Evolutionary conservation across 768 basidiomycete species (phyloP), one percentile per base, ranked within the genome.

Genomic region (Suillus variegatus): DNA sequence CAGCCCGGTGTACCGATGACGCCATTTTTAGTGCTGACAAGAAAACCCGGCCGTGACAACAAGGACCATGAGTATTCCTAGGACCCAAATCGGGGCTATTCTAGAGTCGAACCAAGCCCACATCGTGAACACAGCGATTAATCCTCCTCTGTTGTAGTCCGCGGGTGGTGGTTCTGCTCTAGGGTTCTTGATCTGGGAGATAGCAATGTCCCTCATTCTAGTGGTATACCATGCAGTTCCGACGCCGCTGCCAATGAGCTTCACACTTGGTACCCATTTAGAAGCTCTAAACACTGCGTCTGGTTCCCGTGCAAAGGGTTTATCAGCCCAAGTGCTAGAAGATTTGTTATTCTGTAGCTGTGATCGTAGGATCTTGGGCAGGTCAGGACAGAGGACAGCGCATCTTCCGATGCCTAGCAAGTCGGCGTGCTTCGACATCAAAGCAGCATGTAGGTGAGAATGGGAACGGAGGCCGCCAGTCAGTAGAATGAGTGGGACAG

Each of bases 381-480:
- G 75, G 57, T 86, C 77, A 0, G 94, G 93, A 64, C 81, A 82
- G 9, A 87, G 74, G 22, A 92, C 76, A 0, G 93, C 83, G 16
- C 81, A 81, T 63, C 95, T 82, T 7, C 88, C 95, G 20, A 96
- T 80, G 0, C 95, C 95, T 40, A 94, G 79, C 28, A 95, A 80
- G 74, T 96, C 84, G 0, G 93, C 85, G 65, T 93, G 86, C 6
- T 76, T 76, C 10, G 83, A 76, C 0, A 72, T 67, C 18, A 94
- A 81, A 1, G 85, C 90, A 18, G 77, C 73, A 13, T 81, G 75
- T 46, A 95, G 79, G 38, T 86, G 82, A 0, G 82, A 76, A 18
- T 86, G 84, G 0, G 88, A 86, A 28, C 83, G 80, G 47, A 97
- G 83, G 28, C 93, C 93, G 36, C 94, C 94, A 0, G 94, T 95